Evolutionary conservation across 2,329 filamentous ascomycete species (phyloP), one percentile per base, ranked within the genome.

Genomic region (Clarireedia sp.): DNA sequence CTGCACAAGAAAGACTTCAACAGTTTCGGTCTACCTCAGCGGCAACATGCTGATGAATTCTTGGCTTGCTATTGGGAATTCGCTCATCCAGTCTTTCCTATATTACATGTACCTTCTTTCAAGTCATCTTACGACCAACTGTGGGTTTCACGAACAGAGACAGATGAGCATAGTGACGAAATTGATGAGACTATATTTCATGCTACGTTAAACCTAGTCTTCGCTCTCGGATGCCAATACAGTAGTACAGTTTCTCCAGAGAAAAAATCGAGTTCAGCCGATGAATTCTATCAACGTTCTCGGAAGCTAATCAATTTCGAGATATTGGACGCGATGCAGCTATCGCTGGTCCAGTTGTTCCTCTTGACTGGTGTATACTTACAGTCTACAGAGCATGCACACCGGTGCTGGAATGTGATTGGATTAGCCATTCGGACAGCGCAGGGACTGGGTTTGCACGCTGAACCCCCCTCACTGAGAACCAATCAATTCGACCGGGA

Each of bases 321-420:
- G 10, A 60, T 60, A 0, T 55, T 70, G 2, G 67, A 70, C 43
- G 51, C 57, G 3, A 56, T 60, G 1, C 65, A 64, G 0, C 21
- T 70, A 12, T 51, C 59, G 3, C 43, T 65, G 2, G 64, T 70
- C 2, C 69, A 71, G 55, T 43, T 66, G 9, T 60, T 71, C 0
- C 50, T 70, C 6, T 59, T 71, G 2, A 64, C 62, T 2, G 61
- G 62, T 0, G 33, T 66, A 10, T 69, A 70, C 45, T 63, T 70
- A 2, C 67, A 66, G 7, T 68, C 61, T 12, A 65, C 67, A 0
- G 59, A 58, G 0, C 60, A 64, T 24, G 62, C 62, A 4, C 61
- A 68, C 23, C 64, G 68, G 1, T 69, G 68, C 58, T 71, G 68
- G 68, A 64, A 64, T 44, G 57, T 62, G 5, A 48, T 66, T 2